Conservation (phyloP, 352 stramenopile genomes). For the Globisporangium heterothallicum region DNA sequence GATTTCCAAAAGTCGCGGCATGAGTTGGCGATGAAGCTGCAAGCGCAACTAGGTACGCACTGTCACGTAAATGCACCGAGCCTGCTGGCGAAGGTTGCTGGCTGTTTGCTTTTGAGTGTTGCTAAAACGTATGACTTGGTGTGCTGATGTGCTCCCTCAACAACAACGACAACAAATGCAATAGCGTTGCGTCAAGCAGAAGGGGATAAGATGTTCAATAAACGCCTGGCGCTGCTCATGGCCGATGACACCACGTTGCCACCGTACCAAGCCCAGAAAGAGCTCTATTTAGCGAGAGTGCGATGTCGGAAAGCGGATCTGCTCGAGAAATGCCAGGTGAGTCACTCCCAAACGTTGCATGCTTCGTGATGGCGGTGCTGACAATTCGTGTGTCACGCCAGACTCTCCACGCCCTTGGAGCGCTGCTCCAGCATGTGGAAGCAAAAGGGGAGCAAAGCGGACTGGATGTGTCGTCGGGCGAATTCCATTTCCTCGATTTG, state of each 20-base stretch:
- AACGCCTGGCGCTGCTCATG: conserved; percentile 42
- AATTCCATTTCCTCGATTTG: conserved; percentile 64
- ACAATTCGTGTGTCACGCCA: conserved; percentile 8
- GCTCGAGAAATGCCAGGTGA: conserved; percentile 50
- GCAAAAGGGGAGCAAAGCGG: conserved; percentile 32
- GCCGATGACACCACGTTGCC: conserved; percentile 46
- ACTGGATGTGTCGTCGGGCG: conserved; percentile 38
- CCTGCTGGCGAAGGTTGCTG: too few species aligned
- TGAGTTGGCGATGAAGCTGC: conserved; percentile 42
- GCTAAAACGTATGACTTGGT: too few species aligned
- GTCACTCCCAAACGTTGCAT: not conserved
- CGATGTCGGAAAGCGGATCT: conserved; percentile 53
- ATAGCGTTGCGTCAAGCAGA: conserved; percentile 56
- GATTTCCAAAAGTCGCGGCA: conserved; percentile 42
- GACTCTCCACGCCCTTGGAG: conserved; percentile 45
- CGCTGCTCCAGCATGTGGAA: conserved; percentile 45
- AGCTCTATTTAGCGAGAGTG: conserved; percentile 49
- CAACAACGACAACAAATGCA: not conserved
- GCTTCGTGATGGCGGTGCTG: not conserved
- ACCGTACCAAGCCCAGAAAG: conserved; percentile 47
- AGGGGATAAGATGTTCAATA: conserved; percentile 59
- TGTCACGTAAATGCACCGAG: too few species aligned
- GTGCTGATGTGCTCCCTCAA: too few species aligned
- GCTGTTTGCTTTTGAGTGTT: too few species aligned
- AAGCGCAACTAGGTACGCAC: conserved; percentile 32